Base-by-base conservation (phyloP, 805 yeast genomes). In the Kluyveromyces dobzhanskii region DNA sequence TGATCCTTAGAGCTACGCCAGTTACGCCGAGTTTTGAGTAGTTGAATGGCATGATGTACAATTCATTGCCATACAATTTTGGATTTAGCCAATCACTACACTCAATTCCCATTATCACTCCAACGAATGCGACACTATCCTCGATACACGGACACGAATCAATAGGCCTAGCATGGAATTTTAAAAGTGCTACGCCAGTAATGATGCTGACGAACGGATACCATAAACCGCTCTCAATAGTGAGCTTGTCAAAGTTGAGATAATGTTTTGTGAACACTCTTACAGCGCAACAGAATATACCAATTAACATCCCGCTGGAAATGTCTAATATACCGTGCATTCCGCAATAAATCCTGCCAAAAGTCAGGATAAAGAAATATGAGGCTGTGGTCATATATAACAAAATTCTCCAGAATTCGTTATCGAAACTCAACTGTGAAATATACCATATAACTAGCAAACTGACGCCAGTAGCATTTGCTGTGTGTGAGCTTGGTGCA, bases 111-210 rank as follows among this genome's bases (percentile, higher is more conserved):
- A 78, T 64, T 12, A 87, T 66, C 31, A 88, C 97, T 3, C 95
- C 95, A 38, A 88, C 65, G 51, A 90, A 90, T 4, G 97, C 94
- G 23, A 90, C 95, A 14, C 87, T 77, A 57, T 90, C 98, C 53
- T 88, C 96, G 54, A 81, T 90, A 58, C 98, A 92, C 1, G 98
- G 98, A 55, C 98, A 90, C 48, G 80, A 82, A 50, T 92, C 98
- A 16, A 83, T 78, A 1, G 97, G 97, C 42, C 73, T 76, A 0
- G 87, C 83, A 61, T 87, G 95, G 30, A 69, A 59, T 49, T 81
- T 78, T 17, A 88, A 71, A 25, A 82, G 51, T 1, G 62, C 44
- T 32, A 80, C 69, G 1, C 71, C 66, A 17, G 66, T 49, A 0
- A 66, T 49, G 1, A 76, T 52, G 1, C 69, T 48, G 0, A 57